phyloP scores from a whole-genome alignment of 495 filamentous ascomycete genomes.

The Penicillium tannophilum region DNA sequence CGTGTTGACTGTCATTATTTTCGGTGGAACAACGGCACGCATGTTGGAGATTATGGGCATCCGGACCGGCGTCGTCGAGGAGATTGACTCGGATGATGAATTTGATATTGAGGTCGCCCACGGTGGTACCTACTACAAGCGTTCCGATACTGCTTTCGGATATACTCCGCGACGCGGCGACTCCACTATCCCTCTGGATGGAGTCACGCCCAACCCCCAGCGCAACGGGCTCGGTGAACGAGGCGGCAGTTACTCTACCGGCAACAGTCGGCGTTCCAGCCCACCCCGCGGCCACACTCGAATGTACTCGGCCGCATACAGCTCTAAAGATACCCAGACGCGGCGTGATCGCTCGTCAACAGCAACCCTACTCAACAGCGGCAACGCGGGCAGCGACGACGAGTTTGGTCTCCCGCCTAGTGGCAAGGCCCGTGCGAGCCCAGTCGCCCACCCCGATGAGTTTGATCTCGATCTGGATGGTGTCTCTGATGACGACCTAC shows the following conservation, averaged over 20 bases:
- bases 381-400: conserved; percentile 46
- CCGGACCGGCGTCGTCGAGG: conserved; percentile 91
- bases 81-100: conserved; percentile 95
- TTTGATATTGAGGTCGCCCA: conserved; percentile 92
- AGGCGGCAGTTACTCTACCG: conserved; percentile 55
- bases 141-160: conserved; percentile 68
- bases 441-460: conserved; percentile 56
- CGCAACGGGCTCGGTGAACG: conserved; percentile 34
- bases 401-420: conserved; percentile 47
- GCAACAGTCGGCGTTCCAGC: conserved; percentile 53
- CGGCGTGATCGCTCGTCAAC: conserved; percentile 45
- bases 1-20: conserved; percentile 96
- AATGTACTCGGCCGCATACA: conserved; percentile 66
- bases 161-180: conserved; percentile 67
- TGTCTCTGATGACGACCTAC: conserved; percentile 52
- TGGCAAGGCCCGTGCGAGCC: conserved; percentile 63
- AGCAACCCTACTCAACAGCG: conserved; percentile 39
- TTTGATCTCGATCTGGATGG: conserved; percentile 47
- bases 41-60: conserved; percentile 98
- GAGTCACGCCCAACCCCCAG: conserved; percentile 38
- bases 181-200: conserved; percentile 57
- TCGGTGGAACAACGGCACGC: conserved; percentile 95
- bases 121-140: conserved; percentile 77
- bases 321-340: conserved; percentile 37
- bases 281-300: conserved; percentile 44